Base-by-base conservation (phyloP, 2,329 filamentous ascomycete genomes). In the Hypoxylon sp. region DNA sequence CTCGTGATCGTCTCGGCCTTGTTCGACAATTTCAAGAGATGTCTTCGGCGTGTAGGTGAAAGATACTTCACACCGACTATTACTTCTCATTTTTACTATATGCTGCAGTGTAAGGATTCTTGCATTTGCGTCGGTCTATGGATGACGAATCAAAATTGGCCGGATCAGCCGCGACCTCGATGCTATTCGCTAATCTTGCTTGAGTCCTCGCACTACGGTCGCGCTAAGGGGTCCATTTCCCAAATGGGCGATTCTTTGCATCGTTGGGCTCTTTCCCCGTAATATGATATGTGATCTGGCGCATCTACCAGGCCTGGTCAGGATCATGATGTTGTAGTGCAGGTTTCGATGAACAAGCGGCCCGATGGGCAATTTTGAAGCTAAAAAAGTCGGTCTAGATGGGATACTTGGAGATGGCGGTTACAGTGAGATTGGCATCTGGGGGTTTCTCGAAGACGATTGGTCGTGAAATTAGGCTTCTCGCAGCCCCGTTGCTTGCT, bases 251-350 rank as follows among this genome's bases (percentile, higher is more conserved):
- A 67, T 67, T 66, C 65, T 69, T 50, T 66, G 65, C 65, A 59
- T 53, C 60, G 60, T 70, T 70, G 63, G 65, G 66, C 63, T 68
- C 49, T 32, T 59, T 57, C 68, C 66, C 63, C 50, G 32, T 51
- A 66, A 68, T 65, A 38, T 69, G 68, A 71, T 69, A 71, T 64
- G 34, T 71, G 52, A 70, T 62, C 63, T 68, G 48, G 30, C 51
- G 51, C 46, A 58, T 64, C 49, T 61, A 50, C 36, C 36, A 30
- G 60, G 30, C 66, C 57, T 55, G 30, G 65, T 63, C 25, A 23
- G 50, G 38, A 62, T 65, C 56, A 69, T 57, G 53, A 64, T 60
- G 51, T 67, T 50, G 30, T 60, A 17, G 46, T 61, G 65, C 63
- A 58, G 62, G 56, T 52, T 62, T 64, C 60, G 51, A 68, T 61